phyloP scores from a whole-genome alignment of 352 stramenopile genomes.

The Phytophthora nicotianae region DNA sequence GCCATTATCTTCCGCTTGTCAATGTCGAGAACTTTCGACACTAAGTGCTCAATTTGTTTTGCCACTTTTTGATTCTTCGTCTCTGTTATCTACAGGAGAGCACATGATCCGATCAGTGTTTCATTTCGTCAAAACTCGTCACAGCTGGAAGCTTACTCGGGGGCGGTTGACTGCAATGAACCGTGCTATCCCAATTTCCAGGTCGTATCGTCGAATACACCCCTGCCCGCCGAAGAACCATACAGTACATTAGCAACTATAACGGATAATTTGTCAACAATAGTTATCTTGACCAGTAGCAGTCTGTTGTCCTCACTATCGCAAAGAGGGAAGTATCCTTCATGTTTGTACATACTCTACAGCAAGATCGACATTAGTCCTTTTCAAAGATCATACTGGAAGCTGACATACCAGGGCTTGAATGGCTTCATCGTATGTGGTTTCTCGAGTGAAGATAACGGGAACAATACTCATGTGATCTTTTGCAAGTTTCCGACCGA shows the following conservation, averaged over 20 bases:
- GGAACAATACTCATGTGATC: constrained; percentile 66
- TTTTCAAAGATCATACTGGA: background rate
- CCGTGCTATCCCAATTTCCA: constrained; percentile 76
- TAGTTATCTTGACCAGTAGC: constrained; percentile 44
- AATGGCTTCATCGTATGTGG: constrained; percentile 76
- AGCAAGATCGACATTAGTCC: background rate
- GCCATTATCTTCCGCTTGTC: constrained; percentile 70
- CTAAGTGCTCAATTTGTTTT: constrained; percentile 69
- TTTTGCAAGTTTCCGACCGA: constrained; percentile 71
- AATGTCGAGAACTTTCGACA: constrained; percentile 68
- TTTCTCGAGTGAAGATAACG: constrained; percentile 73
- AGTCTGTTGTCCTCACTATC: constrained; percentile 52
- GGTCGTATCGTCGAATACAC: constrained; percentile 70
- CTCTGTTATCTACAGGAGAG: constrained; percentile 46
- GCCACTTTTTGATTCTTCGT: constrained; percentile 53
- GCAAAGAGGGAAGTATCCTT: constrained; percentile 83
- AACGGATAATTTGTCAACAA: background rate
- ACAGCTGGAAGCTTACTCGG: constrained; percentile 36
- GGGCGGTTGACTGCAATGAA: constrained; percentile 73
- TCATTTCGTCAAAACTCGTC: background rate
- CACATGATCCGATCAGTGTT: constrained; percentile 1
- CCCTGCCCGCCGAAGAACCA: constrained; percentile 43
- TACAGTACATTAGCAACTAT: background rate
- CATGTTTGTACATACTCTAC: constrained; percentile 66
- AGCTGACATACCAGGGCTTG: constrained; percentile 57